Evolutionary conservation across 345 rosid genomes (phyloP).

Genomic region (Eutrema japonicum): DNA sequence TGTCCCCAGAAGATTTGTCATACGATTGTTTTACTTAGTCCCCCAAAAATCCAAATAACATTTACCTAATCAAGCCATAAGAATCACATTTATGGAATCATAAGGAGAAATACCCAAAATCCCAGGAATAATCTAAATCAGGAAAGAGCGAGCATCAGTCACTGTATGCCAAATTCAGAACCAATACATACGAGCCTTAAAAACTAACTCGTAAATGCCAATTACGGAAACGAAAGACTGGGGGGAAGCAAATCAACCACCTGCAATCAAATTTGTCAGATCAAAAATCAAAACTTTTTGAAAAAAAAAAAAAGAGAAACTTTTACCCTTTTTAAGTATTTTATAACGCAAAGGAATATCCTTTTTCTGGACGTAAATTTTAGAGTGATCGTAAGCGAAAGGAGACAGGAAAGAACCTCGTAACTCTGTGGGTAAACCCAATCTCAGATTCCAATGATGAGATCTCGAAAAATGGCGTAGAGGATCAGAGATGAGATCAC

Average conservation of each 20-base stretch:
- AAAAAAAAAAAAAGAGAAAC: neutral
- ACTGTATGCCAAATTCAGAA: constrained; percentile 25
- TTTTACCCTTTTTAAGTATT: constrained; percentile 12
- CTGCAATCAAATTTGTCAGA: constrained; percentile 43
- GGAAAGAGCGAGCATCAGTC: constrained; percentile 18
- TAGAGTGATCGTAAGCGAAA: constrained; percentile 20
- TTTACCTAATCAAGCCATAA: neutral
- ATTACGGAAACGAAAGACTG: constrained; percentile 27
- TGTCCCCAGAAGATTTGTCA: constrained; percentile 44
- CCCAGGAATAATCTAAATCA: constrained; percentile 18
- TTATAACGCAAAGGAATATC: neutral
- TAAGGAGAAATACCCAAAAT: too few relatives aligned
- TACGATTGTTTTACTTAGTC: constrained; percentile 41
- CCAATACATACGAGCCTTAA: neutral
- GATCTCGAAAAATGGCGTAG: constrained; percentile 43
- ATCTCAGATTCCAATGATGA: constrained; percentile 1
- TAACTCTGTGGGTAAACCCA: constrained; percentile 27
- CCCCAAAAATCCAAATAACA: neutral
- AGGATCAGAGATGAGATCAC: constrained; percentile 38
- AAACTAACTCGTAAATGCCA: constrained; percentile 17
- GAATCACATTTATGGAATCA: too few relatives aligned
- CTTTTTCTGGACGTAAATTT: neutral
- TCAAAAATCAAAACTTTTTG: constrained; percentile 29
- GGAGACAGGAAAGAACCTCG: too few relatives aligned
- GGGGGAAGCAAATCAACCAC: constrained; percentile 33